These are phyloP conservation scores for Mycena rosella DNA, from an alignment of 768 basidiomycete species.

Conservation along the genomic window DNA sequence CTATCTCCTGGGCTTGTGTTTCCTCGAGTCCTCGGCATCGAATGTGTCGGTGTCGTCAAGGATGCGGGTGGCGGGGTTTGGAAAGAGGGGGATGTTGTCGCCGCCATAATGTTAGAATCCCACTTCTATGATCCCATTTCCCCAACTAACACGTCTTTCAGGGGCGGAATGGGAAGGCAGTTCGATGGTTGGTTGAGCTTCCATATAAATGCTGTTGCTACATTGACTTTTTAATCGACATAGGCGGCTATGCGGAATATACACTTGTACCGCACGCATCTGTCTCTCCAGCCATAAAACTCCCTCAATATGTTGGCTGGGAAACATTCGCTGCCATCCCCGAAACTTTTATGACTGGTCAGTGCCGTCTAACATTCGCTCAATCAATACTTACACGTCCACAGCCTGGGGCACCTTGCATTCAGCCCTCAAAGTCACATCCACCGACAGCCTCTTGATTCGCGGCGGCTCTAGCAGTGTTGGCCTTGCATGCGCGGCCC, in stretches of 20 bases:
- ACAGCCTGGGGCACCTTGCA: slow-evolving; percentile 40
- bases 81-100: slow-evolving; percentile 41
- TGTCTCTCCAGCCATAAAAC: slow-evolving; percentile 39
- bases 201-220: not conserved
- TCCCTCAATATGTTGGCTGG: slow-evolving; percentile 39
- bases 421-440: slow-evolving; percentile 30
- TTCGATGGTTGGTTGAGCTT: slow-evolving; percentile 38
- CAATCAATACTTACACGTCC: not conserved
- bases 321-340: slow-evolving; percentile 41
- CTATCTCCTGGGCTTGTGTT: slow-evolving; percentile 41
- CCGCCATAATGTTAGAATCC: slow-evolving; percentile 38
- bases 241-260: slow-evolving; percentile 44
- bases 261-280: slow-evolving; percentile 40
- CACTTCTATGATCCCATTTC: not conserved
- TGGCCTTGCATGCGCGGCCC: slow-evolving; percentile 39
- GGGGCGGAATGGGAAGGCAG: slow-evolving; percentile 42
- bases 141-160: too few species aligned
- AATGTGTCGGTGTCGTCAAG: slow-evolving; percentile 44
- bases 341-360: slow-evolving; percentile 44
- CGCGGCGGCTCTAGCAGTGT: slow-evolving; percentile 42
- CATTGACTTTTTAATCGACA: not conserved
- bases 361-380: not conserved
- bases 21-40: slow-evolving; percentile 41
- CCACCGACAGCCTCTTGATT: slow-evolving; percentile 39
- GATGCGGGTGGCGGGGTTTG: slow-evolving; percentile 42